Evolutionary conservation across 2,329 filamentous ascomycete genomes (phyloP).

Genomic region (Pezicula rhizophila): DNA sequence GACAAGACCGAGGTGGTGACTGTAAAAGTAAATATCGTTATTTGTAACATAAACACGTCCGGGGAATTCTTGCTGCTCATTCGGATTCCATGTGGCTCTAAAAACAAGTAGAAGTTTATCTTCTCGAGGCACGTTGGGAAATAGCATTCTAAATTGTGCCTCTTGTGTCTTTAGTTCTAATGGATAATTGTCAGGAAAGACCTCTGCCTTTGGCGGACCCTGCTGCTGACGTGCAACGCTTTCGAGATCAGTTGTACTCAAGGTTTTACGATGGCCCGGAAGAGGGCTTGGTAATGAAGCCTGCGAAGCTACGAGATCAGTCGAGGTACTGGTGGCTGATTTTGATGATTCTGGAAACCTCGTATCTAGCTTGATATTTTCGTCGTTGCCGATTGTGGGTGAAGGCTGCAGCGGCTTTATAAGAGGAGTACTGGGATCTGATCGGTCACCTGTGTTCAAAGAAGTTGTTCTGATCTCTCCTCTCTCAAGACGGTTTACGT

Average conservation of each 20-base stretch:
- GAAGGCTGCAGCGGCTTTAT: conserved; percentile 20
- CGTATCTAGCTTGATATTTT: conserved; percentile 22
- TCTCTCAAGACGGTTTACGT: conserved; percentile 54
- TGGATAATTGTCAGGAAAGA: conserved; percentile 73
- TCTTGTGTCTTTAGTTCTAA: conserved; percentile 78
- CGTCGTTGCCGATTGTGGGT: conserved; percentile 19
- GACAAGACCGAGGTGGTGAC: conserved; percentile 86
- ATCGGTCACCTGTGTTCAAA: conserved; percentile 11
- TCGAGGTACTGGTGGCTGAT: conserved; percentile 15
- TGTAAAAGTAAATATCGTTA: conserved; percentile 91
- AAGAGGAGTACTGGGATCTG: conserved; percentile 18
- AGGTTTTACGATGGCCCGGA: conserved; percentile 20
- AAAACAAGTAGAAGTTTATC: conserved; percentile 90
- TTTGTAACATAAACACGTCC: conserved; percentile 84
- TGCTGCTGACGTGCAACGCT: conserved; percentile 20
- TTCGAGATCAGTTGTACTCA: conserved; percentile 30
- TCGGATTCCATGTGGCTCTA: conserved; percentile 76
- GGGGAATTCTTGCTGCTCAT: conserved; percentile 70
- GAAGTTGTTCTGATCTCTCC: conserved; percentile 37
- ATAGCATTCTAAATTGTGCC: conserved; percentile 86
- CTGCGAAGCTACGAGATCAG: conserved; percentile 14
- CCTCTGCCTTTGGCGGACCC: conserved; percentile 27
- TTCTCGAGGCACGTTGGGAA: conserved; percentile 69
- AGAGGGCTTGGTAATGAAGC: conserved; percentile 3
- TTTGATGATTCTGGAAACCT: conserved; percentile 10